A percentile compares a stretch with the other conserved stretches of the same genome.
Evolutionary conservation across 768 basidiomycete species (phyloP).

Genomic region (Kwoniella dejecticola): DNA sequence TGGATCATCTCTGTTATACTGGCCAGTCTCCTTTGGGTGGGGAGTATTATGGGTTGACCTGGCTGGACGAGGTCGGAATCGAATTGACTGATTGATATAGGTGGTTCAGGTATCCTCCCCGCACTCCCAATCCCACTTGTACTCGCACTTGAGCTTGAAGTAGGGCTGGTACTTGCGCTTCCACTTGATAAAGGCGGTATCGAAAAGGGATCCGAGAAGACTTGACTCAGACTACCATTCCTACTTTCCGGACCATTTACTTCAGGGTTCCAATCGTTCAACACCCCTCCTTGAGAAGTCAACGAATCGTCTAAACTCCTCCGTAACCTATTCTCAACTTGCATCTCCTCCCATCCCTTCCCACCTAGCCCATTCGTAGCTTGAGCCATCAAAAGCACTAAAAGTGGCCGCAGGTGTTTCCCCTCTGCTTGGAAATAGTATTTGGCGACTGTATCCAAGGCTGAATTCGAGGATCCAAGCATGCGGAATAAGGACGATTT

Average conservation of each 20-base stretch:
- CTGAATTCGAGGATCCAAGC: constrained; percentile 85
- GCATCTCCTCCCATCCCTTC: constrained; percentile 56
- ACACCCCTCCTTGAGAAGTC: constrained; percentile 68
- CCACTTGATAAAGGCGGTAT: no score
- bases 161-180: no score
- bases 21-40: constrained; percentile 86
- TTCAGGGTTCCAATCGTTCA: constrained; percentile 85
- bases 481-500: constrained; percentile 72
- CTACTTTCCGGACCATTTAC: constrained; percentile 42
- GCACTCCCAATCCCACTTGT: no score
- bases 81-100: constrained; percentile 34
- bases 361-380: constrained; percentile 88
- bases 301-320: constrained; percentile 78
- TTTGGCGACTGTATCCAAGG: constrained; percentile 80
- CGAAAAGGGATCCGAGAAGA: constrained; percentile 49
- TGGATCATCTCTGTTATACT: constrained; percentile 99
- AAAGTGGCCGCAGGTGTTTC: constrained; percentile 84
- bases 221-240: constrained; percentile 15
- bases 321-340: constrained; percentile 37
- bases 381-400: constrained; percentile 84
- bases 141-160: no score
- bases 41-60: constrained; percentile 61
- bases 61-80: constrained; percentile 32
- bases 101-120: constrained; percentile 3
- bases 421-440: constrained; percentile 82